A percentile compares a stretch with the other conserved stretches of the same genome.
Conservation (phyloP, 306 rosid genomes). For the Urtica urens region DNA sequence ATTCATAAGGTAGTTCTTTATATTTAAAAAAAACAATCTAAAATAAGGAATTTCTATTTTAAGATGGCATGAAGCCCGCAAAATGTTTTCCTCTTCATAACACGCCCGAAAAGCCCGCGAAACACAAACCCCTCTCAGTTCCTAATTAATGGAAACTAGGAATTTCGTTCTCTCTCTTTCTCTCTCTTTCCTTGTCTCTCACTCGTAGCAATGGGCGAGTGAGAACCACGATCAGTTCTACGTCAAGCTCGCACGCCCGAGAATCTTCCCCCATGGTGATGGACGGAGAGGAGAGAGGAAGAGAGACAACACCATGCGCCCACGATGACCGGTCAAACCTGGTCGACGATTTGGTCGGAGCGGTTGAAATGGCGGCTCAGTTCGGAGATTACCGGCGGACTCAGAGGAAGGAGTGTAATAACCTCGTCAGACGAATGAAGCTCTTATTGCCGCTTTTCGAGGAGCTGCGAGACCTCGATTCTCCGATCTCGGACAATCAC, state of each 20-base stretch:
- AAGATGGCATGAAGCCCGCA: too few relatives aligned
- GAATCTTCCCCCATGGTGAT: too few relatives aligned
- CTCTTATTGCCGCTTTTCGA: conserved; percentile 50
- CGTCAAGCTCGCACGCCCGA: too few relatives aligned
- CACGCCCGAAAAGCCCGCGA: conserved; percentile 23
- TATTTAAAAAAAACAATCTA: too few relatives aligned
- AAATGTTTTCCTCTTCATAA: not conserved
- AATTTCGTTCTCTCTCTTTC: conserved; percentile 23
- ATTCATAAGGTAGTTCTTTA: too few relatives aligned
- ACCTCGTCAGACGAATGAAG: conserved; percentile 53
- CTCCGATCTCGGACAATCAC: conserved; percentile 24
- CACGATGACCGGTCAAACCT: conserved; percentile 2
- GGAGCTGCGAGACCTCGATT: conserved; percentile 42
- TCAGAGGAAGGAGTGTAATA: conserved; percentile 41
- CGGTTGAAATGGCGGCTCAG: conserved; percentile 46
- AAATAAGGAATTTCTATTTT: too few relatives aligned
- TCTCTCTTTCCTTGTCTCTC: conserved; percentile 1
- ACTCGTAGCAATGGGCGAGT: not conserved
- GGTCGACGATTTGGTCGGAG: conserved; percentile 28
- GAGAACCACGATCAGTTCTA: not conserved
- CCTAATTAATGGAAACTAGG: conserved; percentile 18
- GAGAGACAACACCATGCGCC: not conserved
- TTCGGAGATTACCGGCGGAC: conserved; percentile 49
- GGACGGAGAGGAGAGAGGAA: not conserved
- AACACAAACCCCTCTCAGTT: conserved; percentile 8